Evolutionary conservation across 2,329 filamentous ascomycete genomes (phyloP).

Genomic region (Fusarium veterinarium): DNA sequence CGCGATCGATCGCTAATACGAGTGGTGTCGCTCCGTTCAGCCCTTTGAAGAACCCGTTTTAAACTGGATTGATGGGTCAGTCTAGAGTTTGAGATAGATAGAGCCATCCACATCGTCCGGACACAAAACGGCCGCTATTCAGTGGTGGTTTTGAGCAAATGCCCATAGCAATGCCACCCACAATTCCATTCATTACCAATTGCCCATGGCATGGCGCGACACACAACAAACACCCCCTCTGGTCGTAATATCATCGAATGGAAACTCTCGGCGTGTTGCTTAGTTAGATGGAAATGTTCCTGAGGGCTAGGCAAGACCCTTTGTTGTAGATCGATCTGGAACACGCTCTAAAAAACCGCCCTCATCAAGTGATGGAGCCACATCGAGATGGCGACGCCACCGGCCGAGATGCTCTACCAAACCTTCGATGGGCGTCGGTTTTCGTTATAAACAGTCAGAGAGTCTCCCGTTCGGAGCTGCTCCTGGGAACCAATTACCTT

Average conservation of each 20-base stretch:
- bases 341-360: constrained; percentile 1
- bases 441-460: neutral
- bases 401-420: constrained; percentile 36
- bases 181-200: constrained; percentile 6
- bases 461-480: constrained; percentile 1
- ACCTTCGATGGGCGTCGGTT: constrained; percentile 34
- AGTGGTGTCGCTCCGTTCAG: constrained; percentile 22
- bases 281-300: neutral
- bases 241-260: neutral
- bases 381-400: constrained; percentile 43
- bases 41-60: constrained; percentile 33
- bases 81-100: neutral
- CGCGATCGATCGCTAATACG: constrained; percentile 22
- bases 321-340: constrained; percentile 34
- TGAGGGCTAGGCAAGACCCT: constrained; percentile 2
- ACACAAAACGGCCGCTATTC: constrained; percentile 28
- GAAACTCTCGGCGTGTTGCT: neutral
- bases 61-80: constrained; percentile 26
- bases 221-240: constrained; percentile 3
- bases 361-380: constrained; percentile 28
- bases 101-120: neutral
- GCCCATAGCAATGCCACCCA: constrained; percentile 7
- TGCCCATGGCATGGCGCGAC: neutral
- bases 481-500: constrained; percentile 1
- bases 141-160: constrained; percentile 1